A percentile compares a stretch with the other conserved stretches of the same genome.
phyloP scores from a whole-genome alignment of 495 filamentous ascomycete genomes.

The Penicillium robsamsonii region DNA sequence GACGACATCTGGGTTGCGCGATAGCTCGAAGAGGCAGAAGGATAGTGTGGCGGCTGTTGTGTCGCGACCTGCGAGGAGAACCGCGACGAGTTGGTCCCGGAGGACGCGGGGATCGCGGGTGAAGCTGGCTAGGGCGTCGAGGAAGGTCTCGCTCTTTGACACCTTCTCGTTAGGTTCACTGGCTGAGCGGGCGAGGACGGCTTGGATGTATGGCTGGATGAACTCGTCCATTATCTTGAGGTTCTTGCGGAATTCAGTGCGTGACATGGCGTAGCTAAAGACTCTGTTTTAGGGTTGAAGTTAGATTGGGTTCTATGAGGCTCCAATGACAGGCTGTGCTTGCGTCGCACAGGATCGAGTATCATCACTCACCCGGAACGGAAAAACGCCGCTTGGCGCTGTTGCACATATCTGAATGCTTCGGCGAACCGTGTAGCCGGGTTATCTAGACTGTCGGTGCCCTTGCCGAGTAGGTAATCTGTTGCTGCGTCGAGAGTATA shows the following conservation, averaged over 20 bases:
- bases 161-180: constrained; percentile 63
- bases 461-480: constrained; percentile 80
- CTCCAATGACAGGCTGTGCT: constrained; percentile 1
- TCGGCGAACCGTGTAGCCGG: constrained; percentile 60
- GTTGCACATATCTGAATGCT: constrained; percentile 71
- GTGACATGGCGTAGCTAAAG: constrained; percentile 55
- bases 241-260: constrained; percentile 54
- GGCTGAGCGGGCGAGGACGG: constrained; percentile 57
- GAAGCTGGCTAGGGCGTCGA: constrained; percentile 73
- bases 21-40: constrained; percentile 75
- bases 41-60: constrained; percentile 74
- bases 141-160: constrained; percentile 72
- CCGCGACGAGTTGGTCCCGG: constrained; percentile 74
- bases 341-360: constrained; percentile 10
- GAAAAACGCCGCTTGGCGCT: constrained; percentile 59
- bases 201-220: constrained; percentile 70
- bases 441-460: constrained; percentile 66
- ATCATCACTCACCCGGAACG: constrained; percentile 48
- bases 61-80: constrained; percentile 78
- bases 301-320: constrained; percentile 6
- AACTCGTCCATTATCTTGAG: constrained; percentile 71
- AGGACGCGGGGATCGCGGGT: constrained; percentile 71
- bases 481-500: constrained; percentile 82
- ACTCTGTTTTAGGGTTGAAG: constrained; percentile 37
- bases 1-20: constrained; percentile 62